Base-by-base conservation (phyloP, 2,329 filamentous ascomycete genomes). In the Pochonia chlamydosporia region DNA sequence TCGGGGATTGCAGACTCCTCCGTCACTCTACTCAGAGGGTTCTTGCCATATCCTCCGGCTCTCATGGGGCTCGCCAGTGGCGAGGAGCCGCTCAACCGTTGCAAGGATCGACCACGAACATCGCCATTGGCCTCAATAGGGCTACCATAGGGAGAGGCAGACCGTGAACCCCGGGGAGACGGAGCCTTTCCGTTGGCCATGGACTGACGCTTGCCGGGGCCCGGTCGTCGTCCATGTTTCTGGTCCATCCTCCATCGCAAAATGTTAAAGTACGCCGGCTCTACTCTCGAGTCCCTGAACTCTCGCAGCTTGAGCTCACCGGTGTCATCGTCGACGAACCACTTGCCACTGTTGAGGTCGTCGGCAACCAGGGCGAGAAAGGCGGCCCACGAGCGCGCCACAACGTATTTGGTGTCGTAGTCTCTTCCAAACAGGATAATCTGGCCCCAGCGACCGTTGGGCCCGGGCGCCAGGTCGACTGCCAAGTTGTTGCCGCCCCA, bases 401-500 rank as follows among this genome's bases (percentile, higher is more conserved):
- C 79, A 6, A 99, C 93, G 63, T 96, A 99, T 72, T 99, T 99
- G 68, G 89, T 96, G 64, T 99, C 93, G 68, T 96, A 99, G 70
- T 99, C 93, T 51, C 93, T 89, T 43, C 93, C 93, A 65, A 95
- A 96, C 52, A 99, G 78, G 59, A 99, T 96, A 55, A 99, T 82
- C 65, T 99, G 93, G 46, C 93, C 93, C 92, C 93, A 99, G 64
- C 84, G 87, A 33, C 93, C 93, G 40, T 81, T 79, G 9, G 92
- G 89, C 3, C 93, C 93, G 20, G 93, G 93, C 6, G 91, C 89
- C 49, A 99, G 75, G 66, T 99, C 93, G 40, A 96, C 81, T 16
- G 91, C 92, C 60, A 99, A 76, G 72, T 96, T 95, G 79, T 99
- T 99, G 67, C 93, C 93, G 65, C 93, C 93, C 93, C 93, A 99